A percentile compares a stretch with the other conserved stretches of the same genome.
These are phyloP conservation scores for Platanthera zijinensis DNA, from an alignment of 106 monocot species.

Conservation along the genomic window DNA sequence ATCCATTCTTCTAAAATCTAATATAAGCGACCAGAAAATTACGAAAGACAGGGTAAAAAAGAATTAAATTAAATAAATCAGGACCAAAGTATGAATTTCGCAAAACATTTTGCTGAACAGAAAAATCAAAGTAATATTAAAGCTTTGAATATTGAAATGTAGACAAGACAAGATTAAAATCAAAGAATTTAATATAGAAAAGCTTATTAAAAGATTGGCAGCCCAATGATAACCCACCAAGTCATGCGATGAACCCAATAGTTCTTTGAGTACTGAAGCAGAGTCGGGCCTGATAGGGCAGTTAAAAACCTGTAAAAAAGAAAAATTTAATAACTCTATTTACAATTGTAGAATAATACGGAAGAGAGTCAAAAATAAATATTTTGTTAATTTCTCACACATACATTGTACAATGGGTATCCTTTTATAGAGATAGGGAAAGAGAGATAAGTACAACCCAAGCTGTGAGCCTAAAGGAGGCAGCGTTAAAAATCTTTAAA, in stretches of 20 bases:
- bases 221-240: conserved; percentile 32
- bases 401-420: too few species aligned
- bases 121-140: background rate
- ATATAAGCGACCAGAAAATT: background rate
- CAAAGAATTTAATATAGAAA: background rate
- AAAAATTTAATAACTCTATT: background rate
- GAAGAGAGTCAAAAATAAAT: too few species aligned
- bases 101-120: background rate
- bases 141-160: background rate
- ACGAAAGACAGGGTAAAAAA: background rate
- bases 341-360: too few species aligned
- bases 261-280: conserved; percentile 46
- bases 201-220: background rate
- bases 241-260: conserved; percentile 67
- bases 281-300: conserved; percentile 79
- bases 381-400: too few species aligned
- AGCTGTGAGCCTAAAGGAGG: too few species aligned
- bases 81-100: background rate
- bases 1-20: background rate
- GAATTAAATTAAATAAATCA: background rate
- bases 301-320: conserved; percentile 51
- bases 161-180: background rate
- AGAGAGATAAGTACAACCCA: too few species aligned
- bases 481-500: too few species aligned
- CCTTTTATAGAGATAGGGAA: too few species aligned